These are phyloP conservation scores for Vavraia culicis DNA, from an alignment of 371 early-diverging fungal genomes.

Conservation along the genomic window DNA sequence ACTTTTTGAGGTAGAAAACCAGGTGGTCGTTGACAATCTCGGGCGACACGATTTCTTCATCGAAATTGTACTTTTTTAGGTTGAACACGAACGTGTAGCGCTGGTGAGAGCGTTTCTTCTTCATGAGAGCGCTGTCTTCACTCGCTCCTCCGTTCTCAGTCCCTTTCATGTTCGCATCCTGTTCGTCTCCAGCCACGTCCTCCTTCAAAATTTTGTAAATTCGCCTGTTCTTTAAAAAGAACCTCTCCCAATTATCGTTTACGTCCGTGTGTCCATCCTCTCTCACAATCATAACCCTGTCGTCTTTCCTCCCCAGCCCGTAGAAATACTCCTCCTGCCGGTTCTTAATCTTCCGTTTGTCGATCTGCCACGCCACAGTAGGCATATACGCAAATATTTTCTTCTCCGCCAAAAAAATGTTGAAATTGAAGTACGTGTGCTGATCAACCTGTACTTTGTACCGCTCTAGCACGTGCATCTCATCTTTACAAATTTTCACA, in stretches of 20 bases:
- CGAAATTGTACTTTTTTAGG: slow-evolving; percentile 11
- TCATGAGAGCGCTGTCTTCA: no score
- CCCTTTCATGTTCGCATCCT: no score
- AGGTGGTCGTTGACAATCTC: slow-evolving; percentile 1
- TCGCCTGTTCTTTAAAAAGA: slow-evolving; percentile 9
- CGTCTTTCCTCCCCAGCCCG: slow-evolving; percentile 1
- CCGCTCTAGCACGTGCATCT: no score
- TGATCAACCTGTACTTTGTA: no score
- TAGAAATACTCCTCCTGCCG: neutral
- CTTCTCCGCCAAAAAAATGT: no score
- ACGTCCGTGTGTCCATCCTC: slow-evolving; percentile 6
- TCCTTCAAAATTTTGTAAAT: slow-evolving; percentile 23
- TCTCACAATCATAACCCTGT: neutral
- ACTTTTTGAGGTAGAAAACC: slow-evolving; percentile 11
- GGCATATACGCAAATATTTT: no score
- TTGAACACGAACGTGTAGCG: slow-evolving; percentile 21
- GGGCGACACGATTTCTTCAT: slow-evolving; percentile 15
- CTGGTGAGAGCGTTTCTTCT: no score
- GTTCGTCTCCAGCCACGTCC: no score
- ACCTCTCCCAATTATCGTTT: slow-evolving; percentile 11
- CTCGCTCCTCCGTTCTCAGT: no score
- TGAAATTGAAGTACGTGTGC: no score
- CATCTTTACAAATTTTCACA: no score
- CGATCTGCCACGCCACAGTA: no score
- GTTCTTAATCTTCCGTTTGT: neutral